These are phyloP conservation scores for Paragyromitra xinjiangensis DNA, from an alignment of 495 filamentous ascomycete species.

Conservation along the genomic window DNA sequence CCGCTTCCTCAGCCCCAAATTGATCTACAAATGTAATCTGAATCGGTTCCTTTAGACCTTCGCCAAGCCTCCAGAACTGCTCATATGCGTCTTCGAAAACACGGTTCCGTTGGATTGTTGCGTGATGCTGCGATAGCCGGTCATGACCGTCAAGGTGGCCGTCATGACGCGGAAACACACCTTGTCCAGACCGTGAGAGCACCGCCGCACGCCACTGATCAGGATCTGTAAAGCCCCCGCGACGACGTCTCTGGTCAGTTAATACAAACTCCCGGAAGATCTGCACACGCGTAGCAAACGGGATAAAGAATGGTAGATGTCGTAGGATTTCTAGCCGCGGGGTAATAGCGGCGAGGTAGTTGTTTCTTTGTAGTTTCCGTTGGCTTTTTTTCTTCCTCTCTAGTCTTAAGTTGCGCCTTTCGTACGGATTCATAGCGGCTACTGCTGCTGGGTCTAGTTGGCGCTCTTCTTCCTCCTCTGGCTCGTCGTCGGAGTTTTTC, in stretches of 20 bases:
- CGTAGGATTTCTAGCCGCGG: constrained; percentile 89
- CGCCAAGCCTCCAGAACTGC: constrained; percentile 82
- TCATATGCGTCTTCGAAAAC: constrained; percentile 87
- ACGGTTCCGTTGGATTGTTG: constrained; percentile 79
- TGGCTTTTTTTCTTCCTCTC: constrained; percentile 31
- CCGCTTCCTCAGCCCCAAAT: constrained; percentile 85
- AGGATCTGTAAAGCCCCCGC: constrained; percentile 78
- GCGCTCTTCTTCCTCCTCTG: constrained; percentile 62
- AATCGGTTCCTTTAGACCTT: constrained; percentile 92
- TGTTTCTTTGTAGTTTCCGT: constrained; percentile 65
- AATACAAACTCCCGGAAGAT: constrained; percentile 93
- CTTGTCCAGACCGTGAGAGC: constrained; percentile 29
- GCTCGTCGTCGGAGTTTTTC: constrained; percentile 65
- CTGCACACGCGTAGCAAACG: constrained; percentile 88
- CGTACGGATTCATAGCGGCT: constrained; percentile 57
- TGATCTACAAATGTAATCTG: constrained; percentile 96
- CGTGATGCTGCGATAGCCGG: constrained; percentile 75
- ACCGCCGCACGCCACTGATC: constrained; percentile 54
- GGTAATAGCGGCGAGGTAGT: constrained; percentile 76
- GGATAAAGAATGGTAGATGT: constrained; percentile 97
- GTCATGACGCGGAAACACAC: constrained; percentile 15
- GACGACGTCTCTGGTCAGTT: constrained; percentile 78
- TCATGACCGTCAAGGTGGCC: constrained; percentile 44
- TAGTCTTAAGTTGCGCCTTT: constrained; percentile 60
- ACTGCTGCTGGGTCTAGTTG: constrained; percentile 48